phyloP scores from a whole-genome alignment of 78 protist species.

The Tieghemostelium lacteum region DNA sequence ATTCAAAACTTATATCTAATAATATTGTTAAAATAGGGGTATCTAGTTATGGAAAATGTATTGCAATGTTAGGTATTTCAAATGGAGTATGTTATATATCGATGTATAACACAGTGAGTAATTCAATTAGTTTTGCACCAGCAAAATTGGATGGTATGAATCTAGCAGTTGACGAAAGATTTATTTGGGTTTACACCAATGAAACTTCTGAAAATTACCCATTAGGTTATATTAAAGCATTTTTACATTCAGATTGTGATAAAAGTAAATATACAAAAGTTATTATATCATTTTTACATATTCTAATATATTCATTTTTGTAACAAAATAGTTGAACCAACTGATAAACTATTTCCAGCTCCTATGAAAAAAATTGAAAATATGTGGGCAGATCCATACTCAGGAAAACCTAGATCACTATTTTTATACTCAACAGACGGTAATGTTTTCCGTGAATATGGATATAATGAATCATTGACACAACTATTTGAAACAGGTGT shows the following conservation, averaged over 20 bases:
- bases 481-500: background rate
- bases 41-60: conserved; percentile 28
- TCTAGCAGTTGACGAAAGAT: conserved; percentile 57
- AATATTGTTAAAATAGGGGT: background rate
- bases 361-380: background rate
- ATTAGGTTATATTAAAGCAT: background rate
- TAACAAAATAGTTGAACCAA: conserved; percentile 14
- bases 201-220: background rate
- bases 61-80: background rate
- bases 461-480: background rate
- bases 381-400: conserved; percentile 16
- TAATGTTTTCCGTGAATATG: conserved; percentile 10
- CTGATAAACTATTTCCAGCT: conserved; percentile 8
- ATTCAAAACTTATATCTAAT: background rate
- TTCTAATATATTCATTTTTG: background rate
- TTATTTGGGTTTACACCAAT: conserved; percentile 28
- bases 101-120: background rate
- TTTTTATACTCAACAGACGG: conserved; percentile 23
- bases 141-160: background rate
- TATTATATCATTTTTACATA: background rate
- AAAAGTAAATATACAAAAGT: conserved; percentile 6
- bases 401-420: conserved; percentile 2
- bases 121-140: too few species aligned
- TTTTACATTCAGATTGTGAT: conserved; percentile 27
- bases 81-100: background rate